Evolutionary conservation across 2,329 filamentous ascomycete species (phyloP).

Genomic region (Gremmenia infestans): DNA sequence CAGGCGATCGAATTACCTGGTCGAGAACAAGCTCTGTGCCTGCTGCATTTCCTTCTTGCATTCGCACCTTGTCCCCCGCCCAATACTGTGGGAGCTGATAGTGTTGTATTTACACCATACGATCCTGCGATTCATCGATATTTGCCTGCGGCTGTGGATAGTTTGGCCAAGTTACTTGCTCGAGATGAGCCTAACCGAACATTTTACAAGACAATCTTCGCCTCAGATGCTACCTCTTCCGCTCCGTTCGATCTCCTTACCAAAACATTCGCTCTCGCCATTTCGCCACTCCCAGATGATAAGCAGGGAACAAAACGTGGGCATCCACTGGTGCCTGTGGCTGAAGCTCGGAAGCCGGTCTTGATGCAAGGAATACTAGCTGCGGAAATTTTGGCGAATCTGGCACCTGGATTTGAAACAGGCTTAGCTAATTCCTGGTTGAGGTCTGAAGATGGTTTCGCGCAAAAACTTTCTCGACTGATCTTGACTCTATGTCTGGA

Average conservation of each 20-base stretch:
- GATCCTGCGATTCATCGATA: constrained; percentile 80
- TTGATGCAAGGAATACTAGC: constrained; percentile 89
- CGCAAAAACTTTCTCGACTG: constrained; percentile 71
- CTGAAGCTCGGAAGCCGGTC: constrained; percentile 81
- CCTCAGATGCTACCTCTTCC: constrained; percentile 59
- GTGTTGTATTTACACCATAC: constrained; percentile 73
- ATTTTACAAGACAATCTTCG: constrained; percentile 78
- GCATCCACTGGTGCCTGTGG: constrained; percentile 53
- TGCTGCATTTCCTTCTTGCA: constrained; percentile 83
- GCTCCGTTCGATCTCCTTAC: constrained; percentile 77
- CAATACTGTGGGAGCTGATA: constrained; percentile 44
- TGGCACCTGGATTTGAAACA: constrained; percentile 67
- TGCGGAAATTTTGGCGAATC: constrained; percentile 77
- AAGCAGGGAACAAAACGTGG: constrained; percentile 49
- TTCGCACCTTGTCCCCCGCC: constrained; percentile 81
- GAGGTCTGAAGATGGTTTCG: constrained; percentile 76
- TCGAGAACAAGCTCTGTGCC: constrained; percentile 78
- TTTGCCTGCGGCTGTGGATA: constrained; percentile 83
- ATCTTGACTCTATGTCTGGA: constrained; percentile 61
- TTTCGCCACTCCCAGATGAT: constrained; percentile 76
- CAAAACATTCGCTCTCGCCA: constrained; percentile 77
- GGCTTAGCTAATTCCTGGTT: constrained; percentile 76
- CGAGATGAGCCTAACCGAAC: constrained; percentile 89
- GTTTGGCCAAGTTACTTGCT: constrained; percentile 84
- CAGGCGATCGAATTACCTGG: constrained; percentile 75